These are phyloP conservation scores for Emergomyces orientalis DNA, from an alignment of 2,329 filamentous ascomycete genomes.

Conservation along the genomic window DNA sequence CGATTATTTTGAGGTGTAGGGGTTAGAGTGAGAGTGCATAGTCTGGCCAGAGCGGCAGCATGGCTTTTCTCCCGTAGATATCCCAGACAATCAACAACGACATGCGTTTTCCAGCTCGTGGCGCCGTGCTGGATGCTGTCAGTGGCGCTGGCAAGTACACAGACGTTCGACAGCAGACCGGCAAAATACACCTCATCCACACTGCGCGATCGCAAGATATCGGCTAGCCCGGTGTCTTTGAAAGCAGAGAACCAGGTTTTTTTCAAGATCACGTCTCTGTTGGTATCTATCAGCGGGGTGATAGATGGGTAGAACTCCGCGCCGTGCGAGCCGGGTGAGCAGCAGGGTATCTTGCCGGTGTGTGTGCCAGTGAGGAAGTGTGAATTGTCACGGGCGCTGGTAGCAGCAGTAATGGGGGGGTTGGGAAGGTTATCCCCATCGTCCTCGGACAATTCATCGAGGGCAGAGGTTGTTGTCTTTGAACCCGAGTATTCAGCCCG, in stretches of 20 bases:
- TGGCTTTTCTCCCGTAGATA: constrained; percentile 4
- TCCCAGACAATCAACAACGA: constrained; percentile 5
- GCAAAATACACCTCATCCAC: constrained; percentile 6
- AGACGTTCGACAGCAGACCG: constrained; percentile 7
- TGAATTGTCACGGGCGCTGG: not conserved
- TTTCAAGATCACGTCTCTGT: not conserved
- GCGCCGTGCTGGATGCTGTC: not conserved
- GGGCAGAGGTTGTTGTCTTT: not conserved
- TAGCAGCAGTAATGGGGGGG: not conserved
- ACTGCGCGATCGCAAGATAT: not conserved
- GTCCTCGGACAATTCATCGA: not conserved
- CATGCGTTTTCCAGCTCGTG: not conserved
- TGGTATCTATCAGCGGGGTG: not conserved
- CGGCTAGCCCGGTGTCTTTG: constrained; percentile 5
- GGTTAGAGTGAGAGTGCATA: not conserved
- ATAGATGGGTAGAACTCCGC: constrained; percentile 1
- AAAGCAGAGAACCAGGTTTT: constrained; percentile 5
- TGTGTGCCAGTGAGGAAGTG: constrained; percentile 7
- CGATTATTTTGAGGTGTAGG: not conserved
- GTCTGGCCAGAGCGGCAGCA: not conserved
- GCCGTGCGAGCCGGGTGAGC: constrained; percentile 2
- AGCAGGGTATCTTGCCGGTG: constrained; percentile 6
- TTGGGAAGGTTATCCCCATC: not conserved
- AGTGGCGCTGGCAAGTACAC: not conserved
- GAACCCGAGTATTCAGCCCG: constrained; percentile 3